phyloP scores from a whole-genome alignment of 1,284 basidiomycete species.

The Leccinum griseonigrum region DNA sequence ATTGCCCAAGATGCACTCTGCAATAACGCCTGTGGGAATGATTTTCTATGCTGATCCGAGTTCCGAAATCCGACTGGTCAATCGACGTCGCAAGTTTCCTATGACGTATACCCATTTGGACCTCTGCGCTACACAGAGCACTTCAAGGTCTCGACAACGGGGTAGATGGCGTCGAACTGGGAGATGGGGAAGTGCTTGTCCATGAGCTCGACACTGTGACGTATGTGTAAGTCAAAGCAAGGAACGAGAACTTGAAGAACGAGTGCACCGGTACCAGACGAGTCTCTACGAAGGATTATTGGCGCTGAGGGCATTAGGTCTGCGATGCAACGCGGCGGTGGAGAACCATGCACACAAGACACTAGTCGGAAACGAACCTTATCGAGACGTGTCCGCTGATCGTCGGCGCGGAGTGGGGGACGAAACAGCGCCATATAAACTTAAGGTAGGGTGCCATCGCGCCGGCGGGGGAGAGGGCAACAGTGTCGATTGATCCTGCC shows the following conservation, averaged over 20 bases:
- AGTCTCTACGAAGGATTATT: conserved; percentile 40
- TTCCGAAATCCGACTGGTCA: too few species aligned
- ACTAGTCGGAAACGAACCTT: conserved; percentile 30
- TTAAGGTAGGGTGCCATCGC: conserved; percentile 39
- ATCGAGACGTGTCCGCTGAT: conserved; percentile 43
- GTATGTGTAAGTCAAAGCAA: conserved; percentile 28
- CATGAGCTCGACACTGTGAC: conserved; percentile 75
- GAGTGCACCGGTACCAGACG: conserved; percentile 67
- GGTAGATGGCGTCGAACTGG: conserved; percentile 7
- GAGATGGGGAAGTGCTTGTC: conserved; percentile 64
- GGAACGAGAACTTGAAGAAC: not conserved
- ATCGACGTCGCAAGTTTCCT: too few species aligned
- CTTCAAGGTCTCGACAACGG: too few species aligned
- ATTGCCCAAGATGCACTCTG: too few species aligned
- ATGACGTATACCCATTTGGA: not conserved
- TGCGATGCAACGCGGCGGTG: conserved; percentile 16
- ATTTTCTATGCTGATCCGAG: too few species aligned
- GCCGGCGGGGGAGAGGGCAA: conserved; percentile 21
- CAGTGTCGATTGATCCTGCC: conserved; percentile 19
- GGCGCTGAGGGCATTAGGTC: conserved; percentile 53
- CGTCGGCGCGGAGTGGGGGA: conserved; percentile 35
- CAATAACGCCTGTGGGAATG: too few species aligned
- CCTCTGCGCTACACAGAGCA: not conserved
- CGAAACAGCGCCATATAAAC: conserved; percentile 48
- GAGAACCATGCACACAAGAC: too few species aligned